Conservation (phyloP, 176 grass and related monocot species). For the Triticum monococcum region DNA sequence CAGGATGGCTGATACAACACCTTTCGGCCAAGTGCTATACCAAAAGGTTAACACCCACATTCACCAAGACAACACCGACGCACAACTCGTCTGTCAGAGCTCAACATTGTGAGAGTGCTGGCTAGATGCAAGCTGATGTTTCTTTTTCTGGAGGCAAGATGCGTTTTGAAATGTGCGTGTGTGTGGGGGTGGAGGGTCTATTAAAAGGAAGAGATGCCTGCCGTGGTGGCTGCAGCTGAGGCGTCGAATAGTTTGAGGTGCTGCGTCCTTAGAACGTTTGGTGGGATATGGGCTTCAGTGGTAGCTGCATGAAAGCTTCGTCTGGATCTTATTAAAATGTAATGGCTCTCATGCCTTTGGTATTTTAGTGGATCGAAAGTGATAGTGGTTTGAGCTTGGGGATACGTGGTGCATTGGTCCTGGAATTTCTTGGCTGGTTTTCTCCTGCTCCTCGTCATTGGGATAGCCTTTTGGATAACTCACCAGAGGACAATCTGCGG, state of each 20-base stretch:
- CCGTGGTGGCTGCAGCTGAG: neutral
- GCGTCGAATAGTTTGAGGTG: conserved; percentile 49
- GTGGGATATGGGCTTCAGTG: conserved; percentile 84
- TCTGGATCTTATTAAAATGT: conserved; percentile 54
- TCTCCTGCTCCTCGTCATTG: conserved; percentile 8
- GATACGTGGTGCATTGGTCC: neutral
- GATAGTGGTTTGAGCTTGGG: conserved; percentile 30
- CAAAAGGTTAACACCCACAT: too few relatives aligned
- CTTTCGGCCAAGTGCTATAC: too few relatives aligned
- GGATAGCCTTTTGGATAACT: conserved; percentile 21
- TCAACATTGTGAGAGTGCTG: conserved; percentile 34
- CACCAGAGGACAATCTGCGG: neutral
- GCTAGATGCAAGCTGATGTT: neutral
- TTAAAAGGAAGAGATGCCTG: conserved; percentile 35
- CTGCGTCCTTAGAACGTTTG: conserved; percentile 64
- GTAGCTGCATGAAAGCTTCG: conserved; percentile 91
- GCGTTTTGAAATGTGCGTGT: conserved; percentile 37
- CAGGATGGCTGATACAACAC: neutral
- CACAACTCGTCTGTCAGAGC: neutral
- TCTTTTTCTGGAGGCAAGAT: conserved; percentile 38
- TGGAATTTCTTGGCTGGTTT: conserved; percentile 24
- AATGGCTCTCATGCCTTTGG: conserved; percentile 27
- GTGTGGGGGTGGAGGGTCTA: conserved; percentile 27
- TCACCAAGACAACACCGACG: too few relatives aligned
- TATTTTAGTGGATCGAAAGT: conserved; percentile 37